Conservation (phyloP, 768 basidiomycete genomes). For the Lactifluus pinguis region DNA sequence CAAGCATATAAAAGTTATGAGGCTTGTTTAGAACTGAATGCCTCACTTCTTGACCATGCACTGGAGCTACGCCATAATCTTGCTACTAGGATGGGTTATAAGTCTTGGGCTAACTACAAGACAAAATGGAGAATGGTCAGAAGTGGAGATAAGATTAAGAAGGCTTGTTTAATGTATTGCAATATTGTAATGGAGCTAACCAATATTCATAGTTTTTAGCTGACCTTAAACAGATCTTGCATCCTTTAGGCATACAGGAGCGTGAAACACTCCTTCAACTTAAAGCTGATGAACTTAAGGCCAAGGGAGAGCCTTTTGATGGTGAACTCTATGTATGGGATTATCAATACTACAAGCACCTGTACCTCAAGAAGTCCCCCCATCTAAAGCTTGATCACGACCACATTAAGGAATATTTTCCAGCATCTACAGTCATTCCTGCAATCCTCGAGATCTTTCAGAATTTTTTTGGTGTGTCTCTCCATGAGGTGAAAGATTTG, state of each 20-base stretch:
- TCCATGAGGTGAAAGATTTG: constrained; percentile 41
- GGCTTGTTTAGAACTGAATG: constrained; percentile 57
- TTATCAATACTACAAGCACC: constrained; percentile 65
- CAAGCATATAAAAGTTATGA: constrained; percentile 61
- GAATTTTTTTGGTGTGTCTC: constrained; percentile 66
- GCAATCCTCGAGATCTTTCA: constrained; percentile 80
- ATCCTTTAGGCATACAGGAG: constrained; percentile 64
- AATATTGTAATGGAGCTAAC: background rate
- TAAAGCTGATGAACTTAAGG: constrained; percentile 66
- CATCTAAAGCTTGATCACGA: constrained; percentile 52
- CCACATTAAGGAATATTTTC: constrained; percentile 84
- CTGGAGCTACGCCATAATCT: constrained; percentile 64
- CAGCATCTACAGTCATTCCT: constrained; percentile 74
- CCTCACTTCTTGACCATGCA: constrained; percentile 56
- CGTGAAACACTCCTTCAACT: constrained; percentile 55
- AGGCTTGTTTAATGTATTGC: constrained; percentile 31
- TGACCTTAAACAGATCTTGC: constrained; percentile 65
- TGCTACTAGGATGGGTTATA: constrained; percentile 57
- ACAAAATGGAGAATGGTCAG: constrained; percentile 87
- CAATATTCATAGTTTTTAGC: constrained; percentile 50
- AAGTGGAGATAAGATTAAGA: constrained; percentile 46
- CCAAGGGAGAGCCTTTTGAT: constrained; percentile 53
- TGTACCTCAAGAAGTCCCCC: constrained; percentile 56
- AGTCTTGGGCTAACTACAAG: constrained; percentile 75
- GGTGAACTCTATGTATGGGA: constrained; percentile 79